These are phyloP conservation scores for Yarrowia deformans DNA, from an alignment of 805 yeast genomes.

Conservation along the genomic window DNA sequence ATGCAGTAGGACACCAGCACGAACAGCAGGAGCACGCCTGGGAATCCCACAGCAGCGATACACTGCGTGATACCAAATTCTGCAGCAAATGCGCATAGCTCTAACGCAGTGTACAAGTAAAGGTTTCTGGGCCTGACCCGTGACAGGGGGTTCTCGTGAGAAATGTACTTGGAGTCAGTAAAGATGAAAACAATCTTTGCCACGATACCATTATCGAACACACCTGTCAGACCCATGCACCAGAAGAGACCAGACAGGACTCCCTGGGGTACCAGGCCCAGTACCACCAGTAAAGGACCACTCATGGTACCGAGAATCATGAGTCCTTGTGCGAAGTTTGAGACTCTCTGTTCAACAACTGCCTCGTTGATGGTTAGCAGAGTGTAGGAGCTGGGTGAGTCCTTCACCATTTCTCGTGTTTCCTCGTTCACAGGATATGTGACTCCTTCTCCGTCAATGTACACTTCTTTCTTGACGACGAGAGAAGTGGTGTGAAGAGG, in stretches of 20 bases:
- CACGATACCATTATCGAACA: constrained; percentile 70
- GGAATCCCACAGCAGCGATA: constrained; percentile 92
- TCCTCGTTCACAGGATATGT: constrained; percentile 39
- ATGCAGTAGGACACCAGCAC: constrained; percentile 71
- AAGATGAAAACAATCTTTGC: constrained; percentile 67
- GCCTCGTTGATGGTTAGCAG: constrained; percentile 51
- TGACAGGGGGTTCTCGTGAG: constrained; percentile 49
- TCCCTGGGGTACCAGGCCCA: constrained; percentile 89
- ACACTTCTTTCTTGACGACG: constrained; percentile 56
- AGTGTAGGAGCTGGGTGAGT: constrained; percentile 25
- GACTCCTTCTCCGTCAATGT: constrained; percentile 32
- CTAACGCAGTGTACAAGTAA: constrained; percentile 62
- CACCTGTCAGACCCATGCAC: constrained; percentile 87
- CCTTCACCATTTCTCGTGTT: constrained; percentile 19
- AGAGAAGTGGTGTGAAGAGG: constrained; percentile 88
- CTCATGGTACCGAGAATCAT: constrained; percentile 87
- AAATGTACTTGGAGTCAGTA: constrained; percentile 60
- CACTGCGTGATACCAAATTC: constrained; percentile 89
- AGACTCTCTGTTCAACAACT: constrained; percentile 88
- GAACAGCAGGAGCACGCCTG: constrained; percentile 73
- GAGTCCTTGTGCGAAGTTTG: constrained; percentile 85
- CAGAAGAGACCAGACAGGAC: constrained; percentile 91
- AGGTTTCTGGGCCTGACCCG: constrained; percentile 53
- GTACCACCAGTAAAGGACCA: constrained; percentile 79
- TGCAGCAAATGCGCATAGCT: constrained; percentile 71